Percentiles rank a stretch among this genome's conserved stretches.
These are phyloP conservation scores for Colletotrichum coccodes DNA, from an alignment of 2,329 filamentous ascomycete species.

Conservation along the genomic window DNA sequence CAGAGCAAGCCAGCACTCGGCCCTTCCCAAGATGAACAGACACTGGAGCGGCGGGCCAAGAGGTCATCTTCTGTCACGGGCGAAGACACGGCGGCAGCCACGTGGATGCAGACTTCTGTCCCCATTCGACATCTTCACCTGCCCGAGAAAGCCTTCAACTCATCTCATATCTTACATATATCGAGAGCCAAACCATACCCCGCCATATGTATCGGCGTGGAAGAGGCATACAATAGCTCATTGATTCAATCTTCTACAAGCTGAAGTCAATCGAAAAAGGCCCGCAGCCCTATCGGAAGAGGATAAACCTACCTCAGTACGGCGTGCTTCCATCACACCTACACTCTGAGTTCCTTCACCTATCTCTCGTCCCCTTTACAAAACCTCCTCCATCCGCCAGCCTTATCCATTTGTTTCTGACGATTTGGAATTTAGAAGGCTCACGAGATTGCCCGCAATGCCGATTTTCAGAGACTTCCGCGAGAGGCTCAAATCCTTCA, in stretches of 20 bases:
- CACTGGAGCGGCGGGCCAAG: not conserved
- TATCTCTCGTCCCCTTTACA: too few relatives aligned
- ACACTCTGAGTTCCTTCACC: not conserved
- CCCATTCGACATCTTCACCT: not conserved
- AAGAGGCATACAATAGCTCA: too few relatives aligned
- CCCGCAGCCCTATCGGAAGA: not conserved
- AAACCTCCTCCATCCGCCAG: too few relatives aligned
- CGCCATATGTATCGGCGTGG: not conserved
- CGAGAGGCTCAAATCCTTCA: slow-evolving; percentile 35
- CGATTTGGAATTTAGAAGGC: not conserved
- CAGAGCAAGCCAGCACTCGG: not conserved
- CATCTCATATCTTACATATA: not conserved
- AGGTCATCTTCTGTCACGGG: not conserved
- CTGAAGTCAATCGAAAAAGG: not conserved
- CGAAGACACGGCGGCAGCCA: not conserved
- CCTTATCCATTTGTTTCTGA: too few relatives aligned
- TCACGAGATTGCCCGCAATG: not conserved
- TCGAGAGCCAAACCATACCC: not conserved
- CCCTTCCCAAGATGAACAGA: not conserved
- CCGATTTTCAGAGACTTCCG: not conserved
- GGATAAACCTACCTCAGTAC: not conserved
- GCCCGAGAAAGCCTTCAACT: not conserved
- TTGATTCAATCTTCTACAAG: too few relatives aligned
- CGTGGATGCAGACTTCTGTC: not conserved
- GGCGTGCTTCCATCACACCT: too few relatives aligned